Conservation (phyloP, 345 rosid genomes). For the Bruguiera gymnorhiza region DNA sequence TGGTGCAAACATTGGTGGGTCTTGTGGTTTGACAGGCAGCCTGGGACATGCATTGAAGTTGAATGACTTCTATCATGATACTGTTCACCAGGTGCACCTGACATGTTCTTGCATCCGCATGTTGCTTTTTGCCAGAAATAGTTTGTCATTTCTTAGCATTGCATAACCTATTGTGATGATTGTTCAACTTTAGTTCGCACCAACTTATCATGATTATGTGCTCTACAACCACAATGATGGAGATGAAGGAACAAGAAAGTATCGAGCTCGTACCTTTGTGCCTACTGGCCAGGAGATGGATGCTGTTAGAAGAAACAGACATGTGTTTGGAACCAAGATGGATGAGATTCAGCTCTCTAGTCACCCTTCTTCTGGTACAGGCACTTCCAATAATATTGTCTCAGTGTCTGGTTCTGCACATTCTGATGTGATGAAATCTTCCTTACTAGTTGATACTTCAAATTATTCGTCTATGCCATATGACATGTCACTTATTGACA, state of each 20-base stretch:
- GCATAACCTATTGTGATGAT: background rate
- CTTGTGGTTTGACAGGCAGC: conserved; percentile 69
- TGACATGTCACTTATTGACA: conserved; percentile 86
- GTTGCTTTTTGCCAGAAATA: background rate
- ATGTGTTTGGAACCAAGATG: conserved; percentile 57
- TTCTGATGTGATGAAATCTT: conserved; percentile 59
- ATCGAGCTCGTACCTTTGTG: conserved; percentile 88
- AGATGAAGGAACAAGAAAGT: conserved; percentile 85
- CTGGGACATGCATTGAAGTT: conserved; percentile 85
- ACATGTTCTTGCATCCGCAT: background rate
- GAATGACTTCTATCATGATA: conserved; percentile 95
- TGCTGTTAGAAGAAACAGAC: conserved; percentile 75
- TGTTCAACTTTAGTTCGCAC: conserved; percentile 61
- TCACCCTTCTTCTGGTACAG: conserved; percentile 59
- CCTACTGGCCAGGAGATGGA: conserved; percentile 99
- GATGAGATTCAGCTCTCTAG: conserved; percentile 76
- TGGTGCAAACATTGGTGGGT: conserved; percentile 79
- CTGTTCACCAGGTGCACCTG: conserved; percentile 83
- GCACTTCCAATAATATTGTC: conserved; percentile 45
- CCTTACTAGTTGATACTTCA: conserved; percentile 62
- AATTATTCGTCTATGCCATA: conserved; percentile 48
- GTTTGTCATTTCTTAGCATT: background rate
- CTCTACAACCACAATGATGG: conserved; percentile 83
- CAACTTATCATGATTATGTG: conserved; percentile 95
- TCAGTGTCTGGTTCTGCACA: conserved; percentile 33